These are phyloP conservation scores for Lignosus rhinocerotis DNA, from an alignment of 1,284 basidiomycete species.

Conservation along the genomic window DNA sequence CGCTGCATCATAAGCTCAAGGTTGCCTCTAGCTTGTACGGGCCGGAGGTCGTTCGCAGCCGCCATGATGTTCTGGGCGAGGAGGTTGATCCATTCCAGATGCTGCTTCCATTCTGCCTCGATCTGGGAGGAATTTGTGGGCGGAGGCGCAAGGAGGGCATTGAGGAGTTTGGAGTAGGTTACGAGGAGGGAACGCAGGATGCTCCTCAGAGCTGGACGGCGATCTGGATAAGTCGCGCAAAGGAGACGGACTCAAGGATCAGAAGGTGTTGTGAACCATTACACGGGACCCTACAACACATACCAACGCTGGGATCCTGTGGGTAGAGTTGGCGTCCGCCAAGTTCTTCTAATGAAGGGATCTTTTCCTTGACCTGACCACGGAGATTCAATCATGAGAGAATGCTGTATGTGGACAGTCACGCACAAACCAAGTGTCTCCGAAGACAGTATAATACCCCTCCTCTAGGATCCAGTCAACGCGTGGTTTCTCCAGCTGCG, in stretches of 20 bases:
- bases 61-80: conserved; percentile 82
- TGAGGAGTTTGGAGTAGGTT: conserved; percentile 66
- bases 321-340: conserved; percentile 77
- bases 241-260: background rate
- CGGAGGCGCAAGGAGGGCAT: conserved; percentile 62
- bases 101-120: conserved; percentile 66
- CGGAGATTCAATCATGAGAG: background rate
- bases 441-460: conserved; percentile 71
- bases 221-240: conserved; percentile 44
- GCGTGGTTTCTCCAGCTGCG: conserved; percentile 74
- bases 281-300: conserved; percentile 22
- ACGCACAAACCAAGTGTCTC: conserved; percentile 79
- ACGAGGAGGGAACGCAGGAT: conserved; percentile 70
- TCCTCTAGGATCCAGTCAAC: conserved; percentile 80
- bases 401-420: conserved; percentile 6
- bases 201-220: conserved; percentile 66
- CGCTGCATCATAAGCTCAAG: conserved; percentile 76
- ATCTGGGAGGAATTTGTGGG: conserved; percentile 44
- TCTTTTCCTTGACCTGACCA: conserved; percentile 68
- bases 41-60: conserved; percentile 78
- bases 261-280: too few relatives aligned
- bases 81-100: conserved; percentile 73
- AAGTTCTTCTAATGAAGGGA: conserved; percentile 68
- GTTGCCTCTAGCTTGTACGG: conserved; percentile 74
- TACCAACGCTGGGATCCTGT: conserved; percentile 63